Evolutionary conservation across 306 rosid genomes (phyloP).

Genomic region (Gastrolobium bilobum): DNA sequence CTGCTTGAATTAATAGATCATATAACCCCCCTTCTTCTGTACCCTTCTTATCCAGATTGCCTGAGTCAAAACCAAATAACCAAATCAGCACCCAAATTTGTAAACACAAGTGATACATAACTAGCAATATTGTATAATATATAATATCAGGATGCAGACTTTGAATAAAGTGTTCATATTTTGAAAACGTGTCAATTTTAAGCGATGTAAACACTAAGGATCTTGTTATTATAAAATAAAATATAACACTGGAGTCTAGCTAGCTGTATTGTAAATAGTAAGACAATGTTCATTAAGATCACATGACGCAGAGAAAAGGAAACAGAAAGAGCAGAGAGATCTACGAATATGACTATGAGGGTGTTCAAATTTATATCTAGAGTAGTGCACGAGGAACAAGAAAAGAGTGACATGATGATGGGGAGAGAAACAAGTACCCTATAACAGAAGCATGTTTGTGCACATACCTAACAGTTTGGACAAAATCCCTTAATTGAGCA

Average conservation of each 20-base stretch:
- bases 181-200: slow-evolving; percentile 14
- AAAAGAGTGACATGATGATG: background rate
- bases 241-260: background rate
- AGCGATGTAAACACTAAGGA: slow-evolving; percentile 28
- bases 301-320: background rate
- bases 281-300: slow-evolving; percentile 27
- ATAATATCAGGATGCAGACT: background rate
- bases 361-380: slow-evolving; percentile 69
- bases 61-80: no score
- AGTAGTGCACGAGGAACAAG: slow-evolving; percentile 71
- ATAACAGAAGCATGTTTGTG: slow-evolving; percentile 29
- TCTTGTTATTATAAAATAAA: slow-evolving; percentile 7
- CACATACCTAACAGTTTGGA: slow-evolving; percentile 78
- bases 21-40: no score
- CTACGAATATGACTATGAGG: no score
- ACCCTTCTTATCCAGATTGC: no score
- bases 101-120: background rate
- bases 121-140: background rate
- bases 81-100: no score
- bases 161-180: background rate
- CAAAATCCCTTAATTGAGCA: slow-evolving; percentile 82
- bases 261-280: no score
- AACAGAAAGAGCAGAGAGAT: slow-evolving; percentile 27
- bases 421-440: slow-evolving; percentile 44
- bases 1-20: no score